These are phyloP conservation scores for Amaranthus palmeri DNA, from an alignment of 148 eudicot genomes.

Conservation along the genomic window DNA sequence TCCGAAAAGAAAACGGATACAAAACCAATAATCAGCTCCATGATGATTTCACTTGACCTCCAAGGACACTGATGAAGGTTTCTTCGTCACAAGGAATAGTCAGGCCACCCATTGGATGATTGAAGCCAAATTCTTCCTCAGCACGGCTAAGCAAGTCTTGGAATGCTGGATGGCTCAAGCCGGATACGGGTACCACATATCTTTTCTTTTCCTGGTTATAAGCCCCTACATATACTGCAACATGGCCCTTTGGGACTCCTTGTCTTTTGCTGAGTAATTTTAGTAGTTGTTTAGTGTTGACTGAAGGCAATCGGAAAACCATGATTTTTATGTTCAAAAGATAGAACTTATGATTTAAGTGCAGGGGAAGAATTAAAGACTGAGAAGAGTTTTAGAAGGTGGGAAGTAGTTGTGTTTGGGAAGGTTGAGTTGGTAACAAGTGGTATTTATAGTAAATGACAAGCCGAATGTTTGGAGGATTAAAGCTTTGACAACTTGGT, in stretches of 20 bases:
- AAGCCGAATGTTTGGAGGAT: background rate
- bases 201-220: constrained; percentile 32
- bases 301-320: constrained; percentile 40
- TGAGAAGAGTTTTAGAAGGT: constrained; percentile 1
- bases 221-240: constrained; percentile 56
- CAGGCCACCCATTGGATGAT: constrained; percentile 62
- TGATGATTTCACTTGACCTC: constrained; percentile 6
- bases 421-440: background rate
- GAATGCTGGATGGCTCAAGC: constrained; percentile 49
- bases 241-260: constrained; percentile 49
- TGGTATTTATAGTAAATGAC: constrained; percentile 17
- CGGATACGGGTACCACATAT: constrained; percentile 48
- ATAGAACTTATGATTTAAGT: background rate
- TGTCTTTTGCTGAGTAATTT: constrained; percentile 32
- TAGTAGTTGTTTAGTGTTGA: constrained; percentile 31
- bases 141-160: constrained; percentile 38
- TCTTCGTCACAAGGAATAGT: constrained; percentile 49
- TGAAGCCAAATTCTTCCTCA: constrained; percentile 64
- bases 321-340: constrained; percentile 17
- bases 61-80: constrained; percentile 23
- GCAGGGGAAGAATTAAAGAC: background rate
- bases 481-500: constrained; percentile 14
- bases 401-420: constrained; percentile 11
- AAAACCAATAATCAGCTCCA: background rate
- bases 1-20: background rate